Evolutionary conservation across 2,329 filamentous ascomycete genomes (phyloP), one percentile per base, ranked within the genome.

Genomic region (Colletotrichum sp.): DNA sequence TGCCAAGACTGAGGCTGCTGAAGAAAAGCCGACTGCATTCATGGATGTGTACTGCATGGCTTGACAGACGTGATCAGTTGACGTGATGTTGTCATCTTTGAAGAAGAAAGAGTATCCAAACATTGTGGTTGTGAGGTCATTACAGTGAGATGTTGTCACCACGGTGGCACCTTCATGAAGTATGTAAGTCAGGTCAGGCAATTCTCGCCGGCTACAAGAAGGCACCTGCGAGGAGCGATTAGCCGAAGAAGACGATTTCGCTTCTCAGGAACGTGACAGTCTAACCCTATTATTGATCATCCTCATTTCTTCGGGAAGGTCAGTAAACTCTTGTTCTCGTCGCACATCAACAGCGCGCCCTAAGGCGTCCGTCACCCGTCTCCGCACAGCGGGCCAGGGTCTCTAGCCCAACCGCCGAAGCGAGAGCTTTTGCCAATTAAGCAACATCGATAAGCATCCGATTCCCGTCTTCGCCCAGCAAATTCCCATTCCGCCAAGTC

Each of bases 1-100:
- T 36, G 69, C 43, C 63, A 72, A 72, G 69, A 21, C 39, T 32
- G 63, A 68, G 69, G 18, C 69, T 67, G 63, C 18, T 8, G 34
- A 26, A 21, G 59, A 4, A 36, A 48, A 2, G 28, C 12, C 52
- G 14, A 61, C 61, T 34, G 18, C 73, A n/a, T n/a, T n/a, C n/a
- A n/a, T n/a, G n/a, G n/a, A n/a, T n/a, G n/a, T n/a, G n/a, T n/a
- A n/a, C n/a, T n/a, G n/a, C n/a, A n/a, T n/a, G n/a, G n/a, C n/a
- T n/a, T n/a, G n/a, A n/a, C n/a, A n/a, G n/a, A n/a, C n/a, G 68
- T 18, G 39, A 71, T 66, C 14, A n/a, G 48, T 24, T 66, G 21
- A 0, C 4, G 21, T 6, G 2, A 32, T 66, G 36, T 66, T 66
- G 34, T 16, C 48, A 66, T 74, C 30, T 7, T 3, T 30, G 26